Conservation (phyloP, 768 basidiomycete species). For the Terana coerulea region DNA sequence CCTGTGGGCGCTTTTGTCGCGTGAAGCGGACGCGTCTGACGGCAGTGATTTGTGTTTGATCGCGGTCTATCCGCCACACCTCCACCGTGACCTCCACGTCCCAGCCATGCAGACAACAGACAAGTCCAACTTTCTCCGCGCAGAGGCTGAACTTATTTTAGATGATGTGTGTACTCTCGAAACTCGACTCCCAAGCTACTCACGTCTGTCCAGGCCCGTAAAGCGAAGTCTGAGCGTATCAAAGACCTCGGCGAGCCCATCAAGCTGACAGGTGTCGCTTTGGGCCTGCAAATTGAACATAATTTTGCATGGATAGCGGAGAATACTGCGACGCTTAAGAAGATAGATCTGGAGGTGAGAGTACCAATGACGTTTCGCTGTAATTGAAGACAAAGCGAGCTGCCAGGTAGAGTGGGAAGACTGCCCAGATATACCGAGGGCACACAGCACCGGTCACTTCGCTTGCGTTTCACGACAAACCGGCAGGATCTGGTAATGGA, state of each 20-base stretch:
- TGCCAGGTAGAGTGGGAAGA: conserved; percentile 68
- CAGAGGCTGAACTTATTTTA: conserved; percentile 66
- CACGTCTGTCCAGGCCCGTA: conserved; percentile 49
- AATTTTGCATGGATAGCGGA: conserved; percentile 84
- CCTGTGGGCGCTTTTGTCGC: not conserved
- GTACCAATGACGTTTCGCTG: not conserved
- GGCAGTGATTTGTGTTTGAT: too few species aligned
- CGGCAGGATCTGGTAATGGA: conserved; percentile 34
- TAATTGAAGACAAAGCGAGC: conserved; percentile 1
- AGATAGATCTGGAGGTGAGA: conserved; percentile 72
- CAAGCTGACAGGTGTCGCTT: conserved; percentile 66
- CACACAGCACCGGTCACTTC: conserved; percentile 89
- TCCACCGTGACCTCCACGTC: not conserved
- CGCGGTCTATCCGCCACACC: not conserved
- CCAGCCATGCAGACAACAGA: conserved; percentile 21
- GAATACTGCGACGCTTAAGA: conserved; percentile 70
- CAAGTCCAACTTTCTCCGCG: conserved; percentile 56
- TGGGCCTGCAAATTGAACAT: conserved; percentile 63
- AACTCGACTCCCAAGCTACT: conserved; percentile 8
- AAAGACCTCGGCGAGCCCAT: conserved; percentile 79
- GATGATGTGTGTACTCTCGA: conserved; percentile 49
- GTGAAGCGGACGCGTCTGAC: not conserved
- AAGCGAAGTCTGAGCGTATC: conserved; percentile 65
- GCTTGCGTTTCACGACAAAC: conserved; percentile 60
- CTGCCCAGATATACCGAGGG: conserved; percentile 69